Evolutionary conservation across 768 basidiomycete genomes (phyloP), one percentile per base, ranked within the genome.

Genomic region (Kwoniella botswanensis): DNA sequence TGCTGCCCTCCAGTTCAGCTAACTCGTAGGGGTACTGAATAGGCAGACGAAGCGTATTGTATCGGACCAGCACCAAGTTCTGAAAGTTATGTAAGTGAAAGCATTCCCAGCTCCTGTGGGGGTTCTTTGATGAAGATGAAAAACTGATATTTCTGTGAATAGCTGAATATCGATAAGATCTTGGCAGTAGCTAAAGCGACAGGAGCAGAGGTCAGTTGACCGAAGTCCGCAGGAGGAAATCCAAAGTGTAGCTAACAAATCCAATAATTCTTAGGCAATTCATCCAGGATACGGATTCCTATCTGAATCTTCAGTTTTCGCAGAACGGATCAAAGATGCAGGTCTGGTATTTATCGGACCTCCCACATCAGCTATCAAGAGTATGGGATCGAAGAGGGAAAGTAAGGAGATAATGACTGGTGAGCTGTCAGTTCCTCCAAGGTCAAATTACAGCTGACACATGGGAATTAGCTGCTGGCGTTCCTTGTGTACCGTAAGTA

Each of bases 371-470:
- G 94, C 95, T 41, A 98, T 98, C 72, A 85, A 91, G 15, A 92
- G 91, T 77, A 98, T 97, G 95, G 95, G 94, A 1, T 94, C 93
- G 0, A 97, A 98, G 86, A 93, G 93, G 92, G 93, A 95, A 86
- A 94, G 93, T 50, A 98, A 98, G 86, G 94, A 92, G 70, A 96
- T 96, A 78, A 95, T 96, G 94, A 87, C 88, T 18, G 86, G 91
- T 92, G 84, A 52, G 87, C 72, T 26, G 26, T 26, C 26, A 26
- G 26, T 26, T 26, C 26, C 26, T 26, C 1, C 26, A 26, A 26
- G 26, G 26, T 26, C 26, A 26, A 26, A 2, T 22, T 41, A 17
- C 55, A 50, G 65, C 65, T 67, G 63, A 78, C 73, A 35, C 76
- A 29, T 3, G 1, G 26, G 11, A 21, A 52, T 74, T 29, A 92